Base-by-base conservation (phyloP, 352 stramenopile species). In the Discostella stelligera region DNA sequence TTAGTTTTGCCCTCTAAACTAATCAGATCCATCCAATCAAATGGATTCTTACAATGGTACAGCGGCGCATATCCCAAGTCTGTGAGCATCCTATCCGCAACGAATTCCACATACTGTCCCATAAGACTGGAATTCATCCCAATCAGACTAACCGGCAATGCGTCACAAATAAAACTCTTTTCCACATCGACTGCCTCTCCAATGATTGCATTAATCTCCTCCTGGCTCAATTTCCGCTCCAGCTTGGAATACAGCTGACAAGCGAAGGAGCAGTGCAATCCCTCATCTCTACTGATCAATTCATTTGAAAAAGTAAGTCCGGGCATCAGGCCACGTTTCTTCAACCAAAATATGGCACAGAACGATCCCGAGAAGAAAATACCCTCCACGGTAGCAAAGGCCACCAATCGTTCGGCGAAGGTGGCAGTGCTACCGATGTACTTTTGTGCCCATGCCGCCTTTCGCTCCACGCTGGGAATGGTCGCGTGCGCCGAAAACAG, bases 11-110 rank as follows among this genome's bases (percentile, higher is more conserved):
- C 90, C 77, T 92, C 73, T 8, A 94, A 67, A 71, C 83, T 91
- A 56, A 94, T 93, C 79, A 93, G 89, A 54, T 93, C 88, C 90
- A 94, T 94, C 86, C 87, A 94, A 71, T 93, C 90, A 70, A 93
- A 94, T 32, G 90, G 88, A 72, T 94, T 94, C 46, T 88, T 85
- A 48, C 70, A 85, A 7, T 84, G 69, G 78, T 90, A 94, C 6
- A 90, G 67, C 49, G 82, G 73, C 54, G 71, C 66, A 64, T 86
- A 89, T 60, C 90, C 90, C 27, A 94, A 70, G 25, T 88, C 82
- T 37, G 62, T 66, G 5, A 93, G 62, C 49, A 95, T 56, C 14
- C 88, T 76, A 71, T 95, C 90, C 5, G 90, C 90, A 23, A 91
- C 83, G 74, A 93, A 95, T 64, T 93, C 84, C 83, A 95, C 89